Evolutionary conservation across 306 rosid genomes (phyloP).

Genomic region (Oxytropis ochrocephala): DNA sequence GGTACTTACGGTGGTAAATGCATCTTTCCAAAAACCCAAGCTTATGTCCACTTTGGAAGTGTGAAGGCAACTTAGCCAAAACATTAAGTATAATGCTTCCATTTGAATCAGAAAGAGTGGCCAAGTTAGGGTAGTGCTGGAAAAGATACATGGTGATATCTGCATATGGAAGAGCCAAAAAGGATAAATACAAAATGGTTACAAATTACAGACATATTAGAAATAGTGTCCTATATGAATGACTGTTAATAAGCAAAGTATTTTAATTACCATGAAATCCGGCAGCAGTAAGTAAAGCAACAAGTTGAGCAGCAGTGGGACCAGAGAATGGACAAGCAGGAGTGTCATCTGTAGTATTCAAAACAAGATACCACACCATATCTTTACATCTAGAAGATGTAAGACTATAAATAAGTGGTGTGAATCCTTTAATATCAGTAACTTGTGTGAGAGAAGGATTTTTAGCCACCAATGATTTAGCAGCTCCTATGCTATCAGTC

Average conservation of each 20-base stretch:
- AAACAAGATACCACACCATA: conserved; percentile 51
- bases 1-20: conserved; percentile 33
- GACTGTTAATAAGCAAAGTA: background rate
- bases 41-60: conserved; percentile 47
- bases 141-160: conserved; percentile 40
- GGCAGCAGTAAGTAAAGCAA: conserved; percentile 39
- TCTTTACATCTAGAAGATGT: conserved; percentile 24
- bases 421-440: conserved; percentile 22
- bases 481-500: conserved; percentile 30
- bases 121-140: conserved; percentile 29
- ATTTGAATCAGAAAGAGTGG: conserved; percentile 21
- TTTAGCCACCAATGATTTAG: conserved; percentile 34
- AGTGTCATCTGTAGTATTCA: conserved; percentile 35
- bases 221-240: background rate
- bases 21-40: conserved; percentile 37
- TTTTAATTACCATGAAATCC: conserved; percentile 44
- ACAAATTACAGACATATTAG: background rate
- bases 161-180: conserved; percentile 5
- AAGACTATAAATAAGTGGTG: conserved; percentile 39
- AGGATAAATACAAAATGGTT: background rate
- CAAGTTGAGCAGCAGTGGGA: conserved; percentile 20
- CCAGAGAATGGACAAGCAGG: conserved; percentile 41
- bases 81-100: conserved; percentile 39
- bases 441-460: conserved; percentile 31
- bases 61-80: conserved; percentile 35